Conservation (phyloP, 202 grass and related monocot genomes). For the Schoenoplectus triqueter region DNA sequence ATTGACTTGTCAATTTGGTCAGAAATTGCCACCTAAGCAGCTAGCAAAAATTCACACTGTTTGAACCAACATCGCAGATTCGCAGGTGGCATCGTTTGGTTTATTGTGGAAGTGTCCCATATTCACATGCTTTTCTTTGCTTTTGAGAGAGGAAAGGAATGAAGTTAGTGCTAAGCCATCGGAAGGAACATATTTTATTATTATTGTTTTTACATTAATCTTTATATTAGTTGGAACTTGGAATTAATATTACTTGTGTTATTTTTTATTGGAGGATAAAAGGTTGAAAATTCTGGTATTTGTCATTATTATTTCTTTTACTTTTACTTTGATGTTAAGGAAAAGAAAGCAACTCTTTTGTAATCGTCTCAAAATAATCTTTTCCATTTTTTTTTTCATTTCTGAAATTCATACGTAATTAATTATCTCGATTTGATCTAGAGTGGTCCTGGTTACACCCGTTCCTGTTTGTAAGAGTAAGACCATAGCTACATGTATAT, state of each 20-base stretch:
- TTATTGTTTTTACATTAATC: background rate
- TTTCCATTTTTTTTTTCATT: background rate
- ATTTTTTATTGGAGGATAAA: background rate
- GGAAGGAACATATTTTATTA: background rate
- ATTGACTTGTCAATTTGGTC: background rate
- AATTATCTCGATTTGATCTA: background rate
- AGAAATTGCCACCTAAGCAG: conserved; percentile 18
- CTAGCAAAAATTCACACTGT: background rate
- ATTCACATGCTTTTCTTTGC: background rate
- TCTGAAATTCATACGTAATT: background rate
- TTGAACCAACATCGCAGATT: background rate
- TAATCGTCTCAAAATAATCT: background rate
- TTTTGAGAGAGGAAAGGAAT: background rate
- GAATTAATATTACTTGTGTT: background rate
- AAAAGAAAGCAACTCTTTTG: background rate
- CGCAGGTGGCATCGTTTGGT: background rate
- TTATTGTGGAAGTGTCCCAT: background rate
- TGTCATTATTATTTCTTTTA: background rate
- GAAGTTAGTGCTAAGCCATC: background rate
- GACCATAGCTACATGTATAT: background rate
- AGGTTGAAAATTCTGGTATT: too few relatives aligned
- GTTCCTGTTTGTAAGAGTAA: background rate
- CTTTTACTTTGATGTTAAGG: background rate
- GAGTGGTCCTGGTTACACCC: background rate
- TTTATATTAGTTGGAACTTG: background rate